A percentile compares a stretch with the other conserved stretches of the same genome.
Evolutionary conservation across 192 early-diverging fungal species (phyloP).

Genomic region (Gonapodya sp.): DNA sequence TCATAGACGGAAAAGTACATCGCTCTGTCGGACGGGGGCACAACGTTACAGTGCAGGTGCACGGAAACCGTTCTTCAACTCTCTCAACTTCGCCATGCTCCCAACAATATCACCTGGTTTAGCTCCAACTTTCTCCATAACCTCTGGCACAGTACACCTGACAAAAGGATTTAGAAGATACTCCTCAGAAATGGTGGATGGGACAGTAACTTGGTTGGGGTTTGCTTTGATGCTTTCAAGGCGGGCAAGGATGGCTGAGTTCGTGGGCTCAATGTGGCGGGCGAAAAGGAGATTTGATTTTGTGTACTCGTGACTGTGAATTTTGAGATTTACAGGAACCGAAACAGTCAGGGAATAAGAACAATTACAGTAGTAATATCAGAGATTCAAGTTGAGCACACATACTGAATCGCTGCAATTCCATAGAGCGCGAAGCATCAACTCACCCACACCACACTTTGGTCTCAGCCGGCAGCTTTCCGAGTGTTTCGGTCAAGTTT

Average conservation of each 20-base stretch:
- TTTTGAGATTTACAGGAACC: too few species aligned
- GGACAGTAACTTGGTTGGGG: conserved; percentile 52
- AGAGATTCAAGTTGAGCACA: too few species aligned
- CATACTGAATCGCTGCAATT: too few species aligned
- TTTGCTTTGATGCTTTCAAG: conserved; percentile 40
- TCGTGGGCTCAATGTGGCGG: conserved; percentile 61
- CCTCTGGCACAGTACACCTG: not conserved
- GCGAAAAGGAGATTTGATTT: conserved; percentile 62
- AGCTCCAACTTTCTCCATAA: not conserved
- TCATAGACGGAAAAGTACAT: too few species aligned
- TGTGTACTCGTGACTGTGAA: conserved; percentile 80
- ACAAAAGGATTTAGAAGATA: not conserved
- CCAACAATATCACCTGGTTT: not conserved
- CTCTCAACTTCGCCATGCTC: not conserved
- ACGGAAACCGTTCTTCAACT: not conserved
- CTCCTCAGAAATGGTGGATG: conserved; percentile 62
- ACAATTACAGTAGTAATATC: conserved; percentile 25
- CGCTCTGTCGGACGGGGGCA: too few species aligned
- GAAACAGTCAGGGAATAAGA: conserved; percentile 23
- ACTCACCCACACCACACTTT: conserved; percentile 43
- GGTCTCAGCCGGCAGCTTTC: conserved; percentile 63
- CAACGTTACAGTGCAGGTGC: not conserved
- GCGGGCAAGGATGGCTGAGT: conserved; percentile 56
- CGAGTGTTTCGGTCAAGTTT: conserved; percentile 59
- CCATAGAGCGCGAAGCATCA: too few species aligned